Evolutionary conservation across 495 filamentous ascomycete genomes (phyloP).

Genomic region (Hypoxylon fragiforme): DNA sequence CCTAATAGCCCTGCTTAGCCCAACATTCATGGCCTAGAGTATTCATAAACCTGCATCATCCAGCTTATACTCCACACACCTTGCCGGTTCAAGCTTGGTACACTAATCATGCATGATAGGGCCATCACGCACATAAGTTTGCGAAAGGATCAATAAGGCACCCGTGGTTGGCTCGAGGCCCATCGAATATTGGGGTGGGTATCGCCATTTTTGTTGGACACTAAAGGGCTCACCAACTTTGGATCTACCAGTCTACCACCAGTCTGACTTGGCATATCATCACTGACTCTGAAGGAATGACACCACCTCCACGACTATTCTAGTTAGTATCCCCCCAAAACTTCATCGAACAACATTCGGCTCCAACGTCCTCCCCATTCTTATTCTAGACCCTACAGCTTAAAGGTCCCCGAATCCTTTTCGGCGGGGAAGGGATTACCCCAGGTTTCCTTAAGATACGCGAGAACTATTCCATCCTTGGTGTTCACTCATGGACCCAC

Average conservation of each 20-base stretch:
- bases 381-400: too few species aligned
- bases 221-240: constrained; percentile 13
- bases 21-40: too few species aligned
- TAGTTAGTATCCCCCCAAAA: constrained; percentile 8
- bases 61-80: constrained; percentile 14
- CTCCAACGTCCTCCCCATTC: constrained; percentile 3
- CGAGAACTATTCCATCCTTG: constrained; percentile 11
- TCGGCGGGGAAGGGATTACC: constrained; percentile 18
- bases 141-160: constrained; percentile 2
- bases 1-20: too few species aligned
- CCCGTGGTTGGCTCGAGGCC: constrained; percentile 13
- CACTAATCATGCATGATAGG: constrained; percentile 22
- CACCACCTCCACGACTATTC: constrained; percentile 19
- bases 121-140: constrained; percentile 21
- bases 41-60: constrained; percentile 19
- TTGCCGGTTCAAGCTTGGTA: constrained; percentile 19
- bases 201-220: constrained; percentile 7
- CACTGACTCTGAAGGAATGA: constrained; percentile 10
- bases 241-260: neutral
- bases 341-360: constrained; percentile 3
- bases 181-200: constrained; percentile 15
- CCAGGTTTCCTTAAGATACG: constrained; percentile 34
- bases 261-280: constrained; percentile 27
- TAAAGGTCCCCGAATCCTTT: constrained; percentile 13
- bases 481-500: constrained; percentile 20